Percentiles rank a stretch among this genome's conserved stretches.
These are phyloP conservation scores for Naganishia friedmannii DNA, from an alignment of 768 basidiomycete genomes.

Conservation along the genomic window DNA sequence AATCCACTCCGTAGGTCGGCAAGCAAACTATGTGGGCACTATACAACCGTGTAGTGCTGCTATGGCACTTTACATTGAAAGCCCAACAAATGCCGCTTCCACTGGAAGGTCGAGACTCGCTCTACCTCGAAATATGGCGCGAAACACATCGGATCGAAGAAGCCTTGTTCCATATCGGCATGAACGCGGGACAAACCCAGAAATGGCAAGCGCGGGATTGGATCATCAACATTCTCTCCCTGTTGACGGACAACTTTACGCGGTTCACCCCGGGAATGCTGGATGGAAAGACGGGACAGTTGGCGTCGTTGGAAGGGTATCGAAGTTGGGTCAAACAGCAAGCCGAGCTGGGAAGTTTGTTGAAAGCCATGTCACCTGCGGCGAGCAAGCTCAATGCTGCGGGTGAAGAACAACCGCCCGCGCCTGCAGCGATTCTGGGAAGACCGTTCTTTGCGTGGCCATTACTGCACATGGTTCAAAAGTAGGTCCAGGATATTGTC, in stretches of 20 bases:
- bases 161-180: constrained; percentile 25
- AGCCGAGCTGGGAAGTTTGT: constrained; percentile 4
- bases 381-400: not conserved
- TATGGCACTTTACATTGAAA: constrained; percentile 31
- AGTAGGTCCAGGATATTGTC: constrained; percentile 9
- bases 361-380: constrained; percentile 4
- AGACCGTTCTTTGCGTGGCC: constrained; percentile 29
- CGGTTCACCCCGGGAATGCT: constrained; percentile 19
- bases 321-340: constrained; percentile 26
- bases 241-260: constrained; percentile 24
- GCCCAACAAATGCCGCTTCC: not conserved
- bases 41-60: constrained; percentile 29
- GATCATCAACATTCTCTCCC: constrained; percentile 23
- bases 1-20: constrained; percentile 6
- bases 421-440: not conserved
- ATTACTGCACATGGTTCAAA: constrained; percentile 21
- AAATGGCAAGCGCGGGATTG: constrained; percentile 33
- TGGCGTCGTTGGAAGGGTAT: not conserved
- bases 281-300: not conserved
- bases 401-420: not conserved
- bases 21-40: constrained; percentile 33
- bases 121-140: constrained; percentile 26
- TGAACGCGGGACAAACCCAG: constrained; percentile 24
- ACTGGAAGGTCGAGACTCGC: not conserved
- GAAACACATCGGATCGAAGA: constrained; percentile 31